A percentile compares a stretch with the other conserved stretches of the same genome.
Conservation (phyloP, 495 filamentous ascomycete genomes). For the Xylaria flabelliformis region DNA sequence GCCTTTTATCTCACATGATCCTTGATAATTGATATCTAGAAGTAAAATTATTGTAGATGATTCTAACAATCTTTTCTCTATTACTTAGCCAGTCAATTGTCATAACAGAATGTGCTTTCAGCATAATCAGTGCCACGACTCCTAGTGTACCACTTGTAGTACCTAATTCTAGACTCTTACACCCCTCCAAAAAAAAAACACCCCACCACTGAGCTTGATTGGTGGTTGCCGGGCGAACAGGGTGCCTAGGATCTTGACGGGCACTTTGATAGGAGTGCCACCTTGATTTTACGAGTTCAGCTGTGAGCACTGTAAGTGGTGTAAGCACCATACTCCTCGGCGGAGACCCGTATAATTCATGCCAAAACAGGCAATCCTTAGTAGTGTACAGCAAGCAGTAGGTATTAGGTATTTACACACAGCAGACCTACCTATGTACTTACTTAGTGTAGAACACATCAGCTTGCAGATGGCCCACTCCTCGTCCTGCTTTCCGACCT, state of each 20-base stretch:
- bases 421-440: neutral
- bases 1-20: neutral
- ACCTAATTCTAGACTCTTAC: neutral
- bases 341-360: constrained; percentile 5
- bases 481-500: neutral
- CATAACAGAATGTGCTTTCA: neutral
- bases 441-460: constrained; percentile 8
- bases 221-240: constrained; percentile 43
- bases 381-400: neutral
- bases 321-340: neutral
- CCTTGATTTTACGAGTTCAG: neutral
- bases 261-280: constrained; percentile 13
- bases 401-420: neutral
- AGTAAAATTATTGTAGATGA: neutral
- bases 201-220: constrained; percentile 26
- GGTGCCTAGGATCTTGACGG: neutral
- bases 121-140: neutral
- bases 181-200: constrained; percentile 27
- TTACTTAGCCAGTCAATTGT: neutral
- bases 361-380: constrained; percentile 25
- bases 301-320: neutral
- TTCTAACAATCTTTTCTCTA: neutral
- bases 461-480: constrained; percentile 17
- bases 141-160: neutral
- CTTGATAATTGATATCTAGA: neutral